phyloP scores from a whole-genome alignment of 2,329 filamentous ascomycete species.

The Pestalotiopsis fici region DNA sequence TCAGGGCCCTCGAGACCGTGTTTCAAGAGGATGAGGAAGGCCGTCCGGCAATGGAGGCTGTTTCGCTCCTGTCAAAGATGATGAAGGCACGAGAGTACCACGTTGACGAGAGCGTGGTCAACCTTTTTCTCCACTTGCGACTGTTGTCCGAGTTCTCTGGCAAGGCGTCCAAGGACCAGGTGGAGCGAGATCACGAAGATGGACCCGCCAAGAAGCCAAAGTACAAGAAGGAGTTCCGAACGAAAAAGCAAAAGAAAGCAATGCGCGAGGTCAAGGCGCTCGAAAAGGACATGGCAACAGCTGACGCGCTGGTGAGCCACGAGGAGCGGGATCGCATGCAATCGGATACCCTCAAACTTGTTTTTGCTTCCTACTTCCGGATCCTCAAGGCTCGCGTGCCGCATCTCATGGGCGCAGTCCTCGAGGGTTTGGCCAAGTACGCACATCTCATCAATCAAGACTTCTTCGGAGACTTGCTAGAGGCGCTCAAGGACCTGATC shows the following conservation, averaged over 20 bases:
- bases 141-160: slow-evolving; percentile 84
- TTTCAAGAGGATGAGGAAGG: slow-evolving; percentile 91
- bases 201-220: slow-evolving; percentile 59
- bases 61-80: slow-evolving; percentile 87
- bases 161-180: slow-evolving; percentile 77
- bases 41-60: slow-evolving; percentile 81
- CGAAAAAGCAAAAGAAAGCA: slow-evolving; percentile 82
- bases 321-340: slow-evolving; percentile 94
- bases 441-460: slow-evolving; percentile 98
- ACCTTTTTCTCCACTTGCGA: slow-evolving; percentile 87
- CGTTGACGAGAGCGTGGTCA: slow-evolving; percentile 82
- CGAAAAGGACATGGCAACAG: slow-evolving; percentile 90
- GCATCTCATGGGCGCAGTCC: slow-evolving; percentile 91
- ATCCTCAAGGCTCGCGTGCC: slow-evolving; percentile 83
- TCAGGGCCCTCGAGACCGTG: slow-evolving; percentile 75
- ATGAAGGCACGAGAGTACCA: slow-evolving; percentile 85
- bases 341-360: slow-evolving; percentile 91
- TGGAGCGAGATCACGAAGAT: slow-evolving; percentile 53
- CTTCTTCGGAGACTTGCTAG: slow-evolving; percentile 95
- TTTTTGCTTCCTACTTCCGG: slow-evolving; percentile 93
- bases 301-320: slow-evolving; percentile 86
- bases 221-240: slow-evolving; percentile 81
- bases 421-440: slow-evolving; percentile 92
- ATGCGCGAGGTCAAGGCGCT: slow-evolving; percentile 83
- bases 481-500: slow-evolving; percentile 92